Base-by-base conservation (phyloP, 495 filamentous ascomycete genomes). In the Penicillium tannophilum region DNA sequence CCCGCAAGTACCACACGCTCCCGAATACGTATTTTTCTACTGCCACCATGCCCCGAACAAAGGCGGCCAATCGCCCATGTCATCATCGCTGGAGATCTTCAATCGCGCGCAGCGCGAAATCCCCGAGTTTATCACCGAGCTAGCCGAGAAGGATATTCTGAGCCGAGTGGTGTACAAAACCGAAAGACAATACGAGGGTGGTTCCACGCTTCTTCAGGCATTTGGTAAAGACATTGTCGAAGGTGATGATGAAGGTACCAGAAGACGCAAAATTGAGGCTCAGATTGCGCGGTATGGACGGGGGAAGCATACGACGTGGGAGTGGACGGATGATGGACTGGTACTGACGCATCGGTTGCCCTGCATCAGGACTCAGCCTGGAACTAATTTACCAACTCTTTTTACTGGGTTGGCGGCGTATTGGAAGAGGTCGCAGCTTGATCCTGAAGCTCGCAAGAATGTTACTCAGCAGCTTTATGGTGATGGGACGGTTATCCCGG, bases 1-100 rank as follows among this genome's bases (percentile, higher is more conserved):
- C 4, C 78, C 76, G 0, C 73, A 82, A 56, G 79, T 82, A 1
- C 81, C 79, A 11, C 81, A 84, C 59, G 77, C 77, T 7, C 81
- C 80, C 1, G 81, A 78, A 53, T 82, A 83, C 63, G 73, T 84
- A 20, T 75, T 83, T 56, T 82, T 83, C 67, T 83, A 80, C 26
- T 70, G 71, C 7, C 63, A 77, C 10, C 64, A 56, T 3, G 72
- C 62, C 1, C 74, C 76, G 0, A 54, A 52, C 9, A 67, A 60
- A 43, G 80, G 82, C 17, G 82, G 82, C 6, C 79, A 84, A 53
- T 80, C 78, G 2, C 79, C 81, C 0, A 79, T 83, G 11, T 78
- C 79, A 2, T 82, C 79, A 8, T 82, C 79, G 1, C 63, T 82
- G 19, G 74, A 80, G 41, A 58, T 84, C n/a, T 82, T 82, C 61